A percentile compares a stretch with the other conserved stretches of the same genome.
Conservation (phyloP, 225 moss, liverwort and hornwort species). For the Bryum argenteum region DNA sequence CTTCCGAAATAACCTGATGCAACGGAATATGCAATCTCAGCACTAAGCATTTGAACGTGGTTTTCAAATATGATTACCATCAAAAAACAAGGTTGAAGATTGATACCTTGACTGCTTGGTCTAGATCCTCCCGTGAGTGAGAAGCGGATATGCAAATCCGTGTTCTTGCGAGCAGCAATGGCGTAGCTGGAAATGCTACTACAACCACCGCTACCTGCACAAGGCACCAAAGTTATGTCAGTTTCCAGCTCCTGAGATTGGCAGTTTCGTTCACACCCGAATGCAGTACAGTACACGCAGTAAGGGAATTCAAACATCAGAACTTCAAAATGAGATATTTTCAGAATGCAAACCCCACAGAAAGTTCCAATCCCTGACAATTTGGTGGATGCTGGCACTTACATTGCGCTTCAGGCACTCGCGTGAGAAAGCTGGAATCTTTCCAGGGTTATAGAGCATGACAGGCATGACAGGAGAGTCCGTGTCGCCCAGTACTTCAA, state of each 20-base stretch:
- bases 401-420: conserved; percentile 98
- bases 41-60: background rate
- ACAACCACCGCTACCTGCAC: conserved; percentile 94
- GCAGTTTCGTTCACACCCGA: too few species aligned
- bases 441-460: conserved; percentile 98
- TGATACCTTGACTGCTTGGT: conserved; percentile 72
- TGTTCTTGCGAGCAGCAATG: conserved; percentile 78
- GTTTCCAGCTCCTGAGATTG: background rate
- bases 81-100: background rate
- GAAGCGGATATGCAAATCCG: conserved; percentile 94
- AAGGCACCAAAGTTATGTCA: conserved; percentile 21
- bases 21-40: background rate
- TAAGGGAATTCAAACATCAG: background rate
- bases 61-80: background rate
- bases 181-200: conserved; percentile 93
- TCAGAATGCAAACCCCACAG: background rate
- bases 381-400: conserved; percentile 25
- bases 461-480: conserved; percentile 98
- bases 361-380: background rate
- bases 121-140: conserved; percentile 86
- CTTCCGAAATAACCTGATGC: conserved; percentile 80
- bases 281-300: background rate
- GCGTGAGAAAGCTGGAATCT: conserved; percentile 94
- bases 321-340: background rate
- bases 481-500: conserved; percentile 86